phyloP scores from a whole-genome alignment of 768 basidiomycete genomes.

The Agaricus subrufescens region DNA sequence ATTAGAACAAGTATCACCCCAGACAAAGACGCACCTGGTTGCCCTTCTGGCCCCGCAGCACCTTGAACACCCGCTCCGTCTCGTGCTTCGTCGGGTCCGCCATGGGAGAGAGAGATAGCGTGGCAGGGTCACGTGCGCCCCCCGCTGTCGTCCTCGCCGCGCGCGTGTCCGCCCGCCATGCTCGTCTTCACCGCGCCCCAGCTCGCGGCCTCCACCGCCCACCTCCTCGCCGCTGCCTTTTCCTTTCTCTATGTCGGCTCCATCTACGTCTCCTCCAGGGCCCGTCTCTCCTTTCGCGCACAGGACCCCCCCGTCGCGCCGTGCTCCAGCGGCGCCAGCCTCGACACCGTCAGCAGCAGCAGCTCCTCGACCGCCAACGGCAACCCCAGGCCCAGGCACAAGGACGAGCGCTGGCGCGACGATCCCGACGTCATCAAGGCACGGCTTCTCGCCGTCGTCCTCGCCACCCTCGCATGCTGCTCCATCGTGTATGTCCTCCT shows the following conservation, averaged over 20 bases:
- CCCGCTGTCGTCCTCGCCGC: too few species aligned
- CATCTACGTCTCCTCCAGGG: conserved; percentile 68
- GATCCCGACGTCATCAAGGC: conserved; percentile 84
- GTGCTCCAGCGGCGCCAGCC: neutral
- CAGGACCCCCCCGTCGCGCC: neutral
- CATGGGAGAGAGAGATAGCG: too few species aligned
- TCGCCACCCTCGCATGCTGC: conserved; percentile 60
- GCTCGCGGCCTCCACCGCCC: conserved; percentile 18
- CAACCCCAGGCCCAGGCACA: too few species aligned
- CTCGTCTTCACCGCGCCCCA: neutral
- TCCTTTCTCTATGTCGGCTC: conserved; percentile 75
- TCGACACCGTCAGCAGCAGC: neutral
- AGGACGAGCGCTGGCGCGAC: conserved; percentile 62
- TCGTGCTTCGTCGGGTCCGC: conserved; percentile 80
- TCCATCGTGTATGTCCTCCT: conserved; percentile 42
- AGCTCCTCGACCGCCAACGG: conserved; percentile 23
- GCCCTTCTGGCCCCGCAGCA: conserved; percentile 78
- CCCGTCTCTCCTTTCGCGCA: conserved; percentile 45
- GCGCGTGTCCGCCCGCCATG: too few species aligned
- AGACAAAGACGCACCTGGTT: conserved; percentile 63
- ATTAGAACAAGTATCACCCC: neutral
- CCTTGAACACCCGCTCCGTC: conserved; percentile 81
- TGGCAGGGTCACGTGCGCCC: too few species aligned
- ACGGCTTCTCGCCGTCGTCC: conserved; percentile 61
- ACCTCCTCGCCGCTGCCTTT: conserved; percentile 54